phyloP scores from a whole-genome alignment of 1,139 yeast species.

The Pichia sp. region DNA sequence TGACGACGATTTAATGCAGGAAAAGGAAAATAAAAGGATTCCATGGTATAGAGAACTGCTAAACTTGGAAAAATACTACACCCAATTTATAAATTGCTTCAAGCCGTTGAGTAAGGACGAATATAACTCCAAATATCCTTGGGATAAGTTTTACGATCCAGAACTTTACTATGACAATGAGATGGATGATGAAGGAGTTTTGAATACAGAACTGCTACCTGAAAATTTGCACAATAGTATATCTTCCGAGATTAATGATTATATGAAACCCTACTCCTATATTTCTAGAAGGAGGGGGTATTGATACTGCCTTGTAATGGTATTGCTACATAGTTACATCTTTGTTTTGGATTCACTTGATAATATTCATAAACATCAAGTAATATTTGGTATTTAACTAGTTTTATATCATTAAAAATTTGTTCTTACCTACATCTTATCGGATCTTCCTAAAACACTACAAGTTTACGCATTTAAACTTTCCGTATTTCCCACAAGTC shows the following conservation, averaged over 20 bases:
- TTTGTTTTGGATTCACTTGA: not conserved
- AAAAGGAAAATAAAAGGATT: conserved; percentile 5
- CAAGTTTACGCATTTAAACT: conserved; percentile 1
- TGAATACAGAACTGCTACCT: conserved; percentile 30
- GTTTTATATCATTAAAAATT: not conserved
- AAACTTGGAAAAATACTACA: not conserved
- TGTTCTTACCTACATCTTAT: no score
- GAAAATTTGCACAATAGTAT: conserved; percentile 3
- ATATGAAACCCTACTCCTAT: conserved; percentile 2
- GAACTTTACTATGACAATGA: conserved; percentile 14
- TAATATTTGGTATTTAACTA: not conserved
- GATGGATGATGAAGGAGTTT: conserved; percentile 16
- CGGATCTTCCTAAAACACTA: no score
- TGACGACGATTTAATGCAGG: conserved; percentile 5
- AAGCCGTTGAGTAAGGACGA: conserved; percentile 21
- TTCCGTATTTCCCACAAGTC: conserved; percentile 25
- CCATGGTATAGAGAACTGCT: conserved; percentile 11
- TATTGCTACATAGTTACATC: not conserved
- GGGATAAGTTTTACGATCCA: conserved; percentile 28
- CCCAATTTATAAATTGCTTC: conserved; percentile 11
- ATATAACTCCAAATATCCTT: conserved; percentile 24
- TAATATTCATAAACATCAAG: not conserved
- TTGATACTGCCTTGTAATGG: not conserved
- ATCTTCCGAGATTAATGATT: not conserved
- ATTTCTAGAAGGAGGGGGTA: conserved; percentile 3